Evolutionary conservation across 2,329 filamentous ascomycete genomes (phyloP), one percentile per base, ranked within the genome.

Genomic region (Botrytis squamosa): DNA sequence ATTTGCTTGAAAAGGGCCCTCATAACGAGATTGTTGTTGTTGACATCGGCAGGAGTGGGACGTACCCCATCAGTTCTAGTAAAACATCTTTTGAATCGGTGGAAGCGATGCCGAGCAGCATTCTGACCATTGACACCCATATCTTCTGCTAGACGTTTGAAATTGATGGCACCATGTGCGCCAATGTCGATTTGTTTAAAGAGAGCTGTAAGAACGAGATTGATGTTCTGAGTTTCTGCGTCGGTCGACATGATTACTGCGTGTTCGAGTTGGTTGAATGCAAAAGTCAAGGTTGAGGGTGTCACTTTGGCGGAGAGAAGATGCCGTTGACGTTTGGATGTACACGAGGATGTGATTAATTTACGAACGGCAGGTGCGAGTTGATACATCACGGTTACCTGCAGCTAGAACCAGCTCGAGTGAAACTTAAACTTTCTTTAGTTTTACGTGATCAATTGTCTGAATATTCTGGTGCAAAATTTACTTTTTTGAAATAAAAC

Each of bases 181-280:
- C 66, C 49, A 14, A 57, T n/a, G 44, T 57, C 66, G 6, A 68
- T 42, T 10, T 68, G 66, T 33, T 57, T 57, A n/a, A 68, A 68
- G n/a, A 68, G 66, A 12, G 66, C 66, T 6, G 25, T 33, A 4
- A 68, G 66, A 16, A 68, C 66, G 49, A 69, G 66, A 40, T 42
- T 69, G 38, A 57, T 69, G n/a, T 69, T 57, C 33, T 33, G 49
- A 3, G 16, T 57, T 33, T 57, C 36, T 57, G 66, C 49, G 14
- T 49, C 16, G n/a, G 49, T 16, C 18, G 38, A 18, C 66, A 59
- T 69, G 18, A 18, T 69, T 33, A 8, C 16, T 29, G 16, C n/a
- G 38, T 10, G 22, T 18, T 68, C 3, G 38, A 25, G 8, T 1
- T 55, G 22, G 22, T 57, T 12, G n/a, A 22, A 18, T 68, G 3